Conservation (phyloP, 768 basidiomycete species). For the Lactarius trivialis region DNA sequence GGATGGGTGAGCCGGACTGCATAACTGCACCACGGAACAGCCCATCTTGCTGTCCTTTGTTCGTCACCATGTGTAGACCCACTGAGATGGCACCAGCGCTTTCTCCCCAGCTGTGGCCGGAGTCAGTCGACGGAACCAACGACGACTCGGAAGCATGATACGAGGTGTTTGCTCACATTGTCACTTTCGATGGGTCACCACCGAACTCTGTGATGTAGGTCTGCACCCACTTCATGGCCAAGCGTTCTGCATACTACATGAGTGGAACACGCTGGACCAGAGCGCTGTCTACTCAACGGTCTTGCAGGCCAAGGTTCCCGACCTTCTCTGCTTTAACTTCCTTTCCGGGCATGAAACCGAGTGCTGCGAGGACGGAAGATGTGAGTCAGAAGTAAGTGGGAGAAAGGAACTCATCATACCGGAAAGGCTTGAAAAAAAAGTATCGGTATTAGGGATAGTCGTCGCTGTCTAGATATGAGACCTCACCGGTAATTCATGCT, state of each 20-base stretch:
- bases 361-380: slow-evolving; percentile 26
- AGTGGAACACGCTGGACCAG: background rate
- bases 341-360: slow-evolving; percentile 47
- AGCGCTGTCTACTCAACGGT: slow-evolving; percentile 39
- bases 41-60: slow-evolving; percentile 33
- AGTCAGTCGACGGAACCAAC: slow-evolving; percentile 8
- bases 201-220: slow-evolving; percentile 59
- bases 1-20: slow-evolving; percentile 37
- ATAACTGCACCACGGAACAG: slow-evolving; percentile 41
- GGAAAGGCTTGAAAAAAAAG: slow-evolving; percentile 11
- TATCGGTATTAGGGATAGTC: background rate
- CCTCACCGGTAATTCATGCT: slow-evolving; percentile 28
- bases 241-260: slow-evolving; percentile 37
- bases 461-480: background rate
- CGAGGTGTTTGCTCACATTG: slow-evolving; percentile 46
- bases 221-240: slow-evolving; percentile 59
- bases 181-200: slow-evolving; percentile 56
- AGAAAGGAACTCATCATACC: background rate
- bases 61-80: slow-evolving; percentile 37
- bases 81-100: slow-evolving; percentile 50
- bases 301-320: slow-evolving; percentile 63
- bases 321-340: slow-evolving; percentile 47
- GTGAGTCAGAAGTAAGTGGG: background rate
- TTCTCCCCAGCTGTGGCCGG: slow-evolving; percentile 38
- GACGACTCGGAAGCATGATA: background rate